These are phyloP conservation scores for Eucalyptus victrix DNA, from an alignment of 345 rosid species.

Conservation along the genomic window DNA sequence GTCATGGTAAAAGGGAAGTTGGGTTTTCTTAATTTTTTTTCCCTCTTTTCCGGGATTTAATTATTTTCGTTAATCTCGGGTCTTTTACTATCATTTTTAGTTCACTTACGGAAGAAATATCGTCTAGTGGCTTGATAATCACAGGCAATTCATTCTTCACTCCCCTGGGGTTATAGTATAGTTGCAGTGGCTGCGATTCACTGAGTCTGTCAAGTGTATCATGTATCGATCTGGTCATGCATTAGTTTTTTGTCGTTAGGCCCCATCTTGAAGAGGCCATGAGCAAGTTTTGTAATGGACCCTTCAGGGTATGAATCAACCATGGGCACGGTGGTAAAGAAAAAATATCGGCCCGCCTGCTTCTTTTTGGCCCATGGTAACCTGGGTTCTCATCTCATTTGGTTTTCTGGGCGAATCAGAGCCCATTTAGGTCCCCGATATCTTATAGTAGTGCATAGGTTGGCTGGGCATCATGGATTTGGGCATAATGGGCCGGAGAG, in stretches of 20 bases:
- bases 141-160: background rate
- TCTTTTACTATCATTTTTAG: background rate
- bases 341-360: background rate
- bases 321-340: background rate
- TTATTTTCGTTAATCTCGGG: constrained; percentile 37
- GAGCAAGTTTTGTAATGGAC: background rate
- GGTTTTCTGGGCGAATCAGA: background rate
- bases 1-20: constrained; percentile 4
- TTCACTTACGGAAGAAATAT: background rate
- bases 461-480: background rate
- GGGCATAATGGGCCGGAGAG: background rate
- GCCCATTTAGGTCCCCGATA: background rate
- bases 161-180: background rate
- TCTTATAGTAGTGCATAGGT: background rate
- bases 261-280: background rate
- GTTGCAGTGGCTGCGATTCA: background rate
- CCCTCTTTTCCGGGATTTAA: constrained; percentile 9
- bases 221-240: background rate
- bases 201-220: background rate
- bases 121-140: background rate
- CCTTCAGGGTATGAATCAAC: background rate
- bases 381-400: background rate
- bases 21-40: background rate
- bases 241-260: background rate
- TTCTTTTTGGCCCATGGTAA: background rate